Evolutionary conservation across 441 rosid genomes (phyloP), one percentile per base, ranked within the genome.

Genomic region (Jatropha podagrica): DNA sequence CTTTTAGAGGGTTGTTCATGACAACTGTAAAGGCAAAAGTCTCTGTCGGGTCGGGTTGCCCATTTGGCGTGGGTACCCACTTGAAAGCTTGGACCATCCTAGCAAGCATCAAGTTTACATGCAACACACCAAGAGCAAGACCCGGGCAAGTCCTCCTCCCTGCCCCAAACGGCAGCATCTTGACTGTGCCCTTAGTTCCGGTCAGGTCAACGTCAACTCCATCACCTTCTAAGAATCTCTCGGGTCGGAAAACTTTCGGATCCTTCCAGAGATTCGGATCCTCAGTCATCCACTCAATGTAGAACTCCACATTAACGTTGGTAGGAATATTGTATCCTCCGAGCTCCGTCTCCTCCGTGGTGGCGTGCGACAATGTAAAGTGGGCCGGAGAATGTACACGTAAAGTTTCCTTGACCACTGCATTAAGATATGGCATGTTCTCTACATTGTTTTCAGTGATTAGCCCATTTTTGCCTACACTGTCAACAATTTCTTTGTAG

Each of bases 131-230:
- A 38, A 94, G 77, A 41, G 82, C 81, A 81, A 92, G 81, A 32
- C 94, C 98, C 4, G 98, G 98, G 23, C 98, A 94, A 27, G 92
- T 92, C 88, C 98, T 83, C 79, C 97, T 79, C 1, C 98, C 98
- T 7, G 97, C 98, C 18, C 98, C 97, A 20, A 94, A 94, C 0
- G 98, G 98, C 78, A 87, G 56, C 97, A 94, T 90, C 83, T 80
- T 88, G 48, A 90, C 86, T 10, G 78, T 87, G 14, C 95, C 87
- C 26, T 77, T 77, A 4, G 95, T 92, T 51, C 98, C 97, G 3
- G 97, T 92, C 78, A 94, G 66, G 55, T 94, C 98, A 15, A 91
- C 92, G 10, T 74, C 85, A 54, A 89, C 88, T 49, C 97, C 98
- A 0, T 94, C 97, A 0, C 97, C 96, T 0, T 80, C 81, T 55